A percentile compares a stretch with the other conserved stretches of the same genome.
Conservation (phyloP, 2,329 filamentous ascomycete genomes). For the Penicillium sp. region DNA sequence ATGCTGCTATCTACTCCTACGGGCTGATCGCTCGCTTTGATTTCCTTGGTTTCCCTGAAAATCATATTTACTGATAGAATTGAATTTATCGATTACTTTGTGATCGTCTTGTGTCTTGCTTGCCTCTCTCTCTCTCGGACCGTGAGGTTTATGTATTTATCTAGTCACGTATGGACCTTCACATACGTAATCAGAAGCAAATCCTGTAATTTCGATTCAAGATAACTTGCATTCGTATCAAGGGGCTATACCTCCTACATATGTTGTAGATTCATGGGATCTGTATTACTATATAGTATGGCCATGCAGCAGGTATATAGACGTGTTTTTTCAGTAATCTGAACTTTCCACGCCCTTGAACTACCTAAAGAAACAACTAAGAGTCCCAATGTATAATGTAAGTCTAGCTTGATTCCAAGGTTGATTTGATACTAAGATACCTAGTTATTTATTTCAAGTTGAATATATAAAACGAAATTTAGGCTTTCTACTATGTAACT, state of each 20-base stretch:
- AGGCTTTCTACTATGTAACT: no score
- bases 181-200: not conserved
- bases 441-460: no score
- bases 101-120: not conserved
- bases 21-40: not conserved
- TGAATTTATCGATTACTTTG: not conserved
- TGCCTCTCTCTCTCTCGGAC: not conserved
- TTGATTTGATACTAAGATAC: not conserved
- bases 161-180: no score
- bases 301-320: not conserved
- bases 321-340: not conserved
- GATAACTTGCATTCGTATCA: not conserved
- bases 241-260: not conserved
- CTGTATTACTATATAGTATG: not conserved
- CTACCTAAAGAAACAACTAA: not conserved
- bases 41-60: not conserved
- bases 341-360: not conserved
- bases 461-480: no score
- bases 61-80: not conserved
- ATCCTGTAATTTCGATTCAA: not conserved
- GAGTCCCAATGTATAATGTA: not conserved
- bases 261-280: not conserved
- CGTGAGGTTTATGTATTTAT: not conserved
- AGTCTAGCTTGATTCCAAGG: no score
- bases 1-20: not conserved